Base-by-base conservation (phyloP, 2,329 filamentous ascomycete genomes). In the Aspergillus pseudoviridinutans region DNA sequence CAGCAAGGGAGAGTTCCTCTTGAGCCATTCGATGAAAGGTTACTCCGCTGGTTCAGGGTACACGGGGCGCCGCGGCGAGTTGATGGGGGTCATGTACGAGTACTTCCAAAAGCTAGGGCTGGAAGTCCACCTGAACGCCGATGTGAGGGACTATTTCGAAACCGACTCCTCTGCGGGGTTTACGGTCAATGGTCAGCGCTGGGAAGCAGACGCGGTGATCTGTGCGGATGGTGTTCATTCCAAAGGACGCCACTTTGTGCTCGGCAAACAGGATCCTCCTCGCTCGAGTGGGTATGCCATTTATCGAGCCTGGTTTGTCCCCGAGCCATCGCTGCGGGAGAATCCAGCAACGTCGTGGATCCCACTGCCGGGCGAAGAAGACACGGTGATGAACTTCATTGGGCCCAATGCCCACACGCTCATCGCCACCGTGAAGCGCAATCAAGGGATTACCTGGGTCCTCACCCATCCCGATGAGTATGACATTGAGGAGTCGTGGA, bases 401-500 rank as follows among this genome's bases (percentile, higher is more conserved):
- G 81, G 80, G 2, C 76, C 78, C 12, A 80, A 84, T 28, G 64
- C 65, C 3, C 64, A 66, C 52, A 65, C 65, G 63, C 76, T 84
- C 38, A 79, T 78, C 6, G 81, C 80, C 2, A 78, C 79, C 0
- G 77, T 84, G 57, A 83, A 84, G 66, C 74, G 76, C 38, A 80
- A 80, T 8, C 75, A 76, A 50, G 80, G 83, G 58, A 79, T 84
- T 60, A 79, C 75, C 54, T 84, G 81, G 81, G 82, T 83, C 5
- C 79, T 80, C 53, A 83, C 82, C 29, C 82, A 84, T 66, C 78
- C 78, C 58, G 83, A 84, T 60, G 76, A 79, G 55, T 77, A 79
- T 58, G 78, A 84, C 61, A 83, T 84, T 55, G 76, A 82, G 57
- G 80, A 85, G 68, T 81, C 80, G 1, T 84, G 80, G 80, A 80